Percentiles rank a stretch among this genome's conserved stretches.
phyloP scores from a whole-genome alignment of 1,284 basidiomycete species.

The Athelia psychrophila region DNA sequence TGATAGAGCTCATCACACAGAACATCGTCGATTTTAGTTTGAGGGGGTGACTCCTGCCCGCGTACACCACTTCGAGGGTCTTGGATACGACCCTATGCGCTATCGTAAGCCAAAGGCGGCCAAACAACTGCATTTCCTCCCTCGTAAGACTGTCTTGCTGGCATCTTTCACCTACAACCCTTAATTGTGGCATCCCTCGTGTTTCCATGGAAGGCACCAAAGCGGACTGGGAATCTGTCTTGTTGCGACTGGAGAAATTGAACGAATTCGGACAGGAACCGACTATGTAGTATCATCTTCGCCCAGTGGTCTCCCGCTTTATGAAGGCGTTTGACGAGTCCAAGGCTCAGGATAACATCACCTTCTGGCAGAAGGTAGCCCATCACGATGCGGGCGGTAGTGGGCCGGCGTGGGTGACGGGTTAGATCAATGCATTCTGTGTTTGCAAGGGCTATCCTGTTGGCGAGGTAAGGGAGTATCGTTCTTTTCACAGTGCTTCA shows the following conservation, averaged over 20 bases:
- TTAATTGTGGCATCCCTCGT: constrained; percentile 42
- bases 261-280: constrained; percentile 31
- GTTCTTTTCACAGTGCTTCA: neutral
- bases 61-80: constrained; percentile 43
- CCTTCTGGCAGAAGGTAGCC: constrained; percentile 29
- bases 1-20: constrained; percentile 32
- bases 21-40: constrained; percentile 33
- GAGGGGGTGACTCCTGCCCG: constrained; percentile 40
- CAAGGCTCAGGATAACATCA: constrained; percentile 13
- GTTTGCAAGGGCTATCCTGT: constrained; percentile 22
- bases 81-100: constrained; percentile 37
- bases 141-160: no score
- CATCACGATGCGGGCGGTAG: constrained; percentile 14
- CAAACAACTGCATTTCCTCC: constrained; percentile 13
- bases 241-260: constrained; percentile 31
- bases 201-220: constrained; percentile 43
- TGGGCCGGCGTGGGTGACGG: constrained; percentile 19
- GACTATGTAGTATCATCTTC: constrained; percentile 27
- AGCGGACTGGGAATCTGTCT: constrained; percentile 29
- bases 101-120: constrained; percentile 43
- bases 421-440: constrained; percentile 39
- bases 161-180: constrained; percentile 34
- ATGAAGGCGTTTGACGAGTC: constrained; percentile 28
- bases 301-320: constrained; percentile 33
- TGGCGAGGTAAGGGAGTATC: neutral